These are phyloP conservation scores for Phytophthora cactorum DNA, from an alignment of 352 stramenopile genomes.

Conservation along the genomic window DNA sequence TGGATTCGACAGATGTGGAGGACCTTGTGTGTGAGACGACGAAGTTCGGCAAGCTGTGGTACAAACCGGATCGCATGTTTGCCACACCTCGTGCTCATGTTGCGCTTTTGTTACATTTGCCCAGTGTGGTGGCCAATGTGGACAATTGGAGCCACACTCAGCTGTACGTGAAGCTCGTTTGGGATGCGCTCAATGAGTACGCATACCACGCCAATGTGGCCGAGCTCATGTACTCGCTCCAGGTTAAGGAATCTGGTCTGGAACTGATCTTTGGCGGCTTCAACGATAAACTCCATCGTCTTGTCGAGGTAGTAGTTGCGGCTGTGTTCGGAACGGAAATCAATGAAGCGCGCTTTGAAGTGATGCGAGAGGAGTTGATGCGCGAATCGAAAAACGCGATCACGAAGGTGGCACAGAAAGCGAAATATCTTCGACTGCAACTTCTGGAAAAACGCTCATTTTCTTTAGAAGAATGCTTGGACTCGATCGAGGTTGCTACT, in stretches of 20 bases:
- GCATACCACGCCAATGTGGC: constrained; percentile 79
- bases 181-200: constrained; percentile 75
- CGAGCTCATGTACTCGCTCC: constrained; percentile 73
- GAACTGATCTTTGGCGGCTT: constrained; percentile 80
- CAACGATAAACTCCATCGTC: constrained; percentile 73
- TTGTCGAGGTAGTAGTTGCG: constrained; percentile 67
- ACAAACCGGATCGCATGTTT: constrained; percentile 69
- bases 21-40: constrained; percentile 46
- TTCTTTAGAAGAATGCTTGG: constrained; percentile 49
- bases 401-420: constrained; percentile 60
- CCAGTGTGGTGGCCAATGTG: constrained; percentile 47
- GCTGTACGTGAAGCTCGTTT: constrained; percentile 68
- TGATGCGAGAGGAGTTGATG: constrained; percentile 74
- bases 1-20: constrained; percentile 33
- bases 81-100: constrained; percentile 65
- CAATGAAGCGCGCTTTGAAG: constrained; percentile 56
- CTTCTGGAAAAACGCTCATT: constrained; percentile 63
- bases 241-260: constrained; percentile 65
- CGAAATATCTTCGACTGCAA: constrained; percentile 71
- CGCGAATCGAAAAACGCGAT: constrained; percentile 74
- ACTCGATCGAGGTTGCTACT: constrained; percentile 49
- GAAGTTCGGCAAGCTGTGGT: constrained; percentile 64
- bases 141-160: constrained; percentile 53
- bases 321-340: constrained; percentile 61
- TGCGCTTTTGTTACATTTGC: constrained; percentile 58